Conservation (phyloP, 2,329 filamentous ascomycete genomes). For the Phoma sp. region DNA sequence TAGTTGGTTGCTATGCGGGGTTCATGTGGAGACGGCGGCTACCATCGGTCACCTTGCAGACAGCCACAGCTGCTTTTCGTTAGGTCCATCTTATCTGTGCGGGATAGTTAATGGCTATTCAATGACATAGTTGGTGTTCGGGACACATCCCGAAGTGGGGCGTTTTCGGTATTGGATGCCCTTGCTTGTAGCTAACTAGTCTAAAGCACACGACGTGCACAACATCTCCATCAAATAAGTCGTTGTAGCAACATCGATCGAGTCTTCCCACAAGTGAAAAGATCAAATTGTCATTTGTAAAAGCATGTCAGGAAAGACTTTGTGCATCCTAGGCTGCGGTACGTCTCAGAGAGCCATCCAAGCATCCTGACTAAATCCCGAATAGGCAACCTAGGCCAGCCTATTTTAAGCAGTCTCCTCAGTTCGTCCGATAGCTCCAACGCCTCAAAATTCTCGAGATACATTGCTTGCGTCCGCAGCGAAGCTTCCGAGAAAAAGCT, state of each 20-base stretch:
- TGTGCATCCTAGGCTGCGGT: constrained; percentile 42
- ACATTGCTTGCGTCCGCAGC: constrained; percentile 54
- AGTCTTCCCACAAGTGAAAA: too few relatives aligned
- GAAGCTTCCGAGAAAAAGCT: constrained; percentile 46
- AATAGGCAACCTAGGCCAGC: constrained; percentile 49
- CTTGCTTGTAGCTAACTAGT: background rate
- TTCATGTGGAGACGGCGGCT: constrained; percentile 11
- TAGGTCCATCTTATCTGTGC: constrained; percentile 9
- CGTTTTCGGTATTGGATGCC: background rate
- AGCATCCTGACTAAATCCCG: background rate
- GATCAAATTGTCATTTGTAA: too few relatives aligned
- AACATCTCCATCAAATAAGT: background rate
- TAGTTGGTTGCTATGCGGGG: constrained; percentile 10
- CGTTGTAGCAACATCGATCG: too few relatives aligned
- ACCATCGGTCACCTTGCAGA: constrained; percentile 11
- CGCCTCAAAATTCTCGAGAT: constrained; percentile 36
- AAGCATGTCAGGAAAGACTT: constrained; percentile 15
- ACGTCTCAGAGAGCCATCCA: constrained; percentile 3
- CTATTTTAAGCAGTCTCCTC: constrained; percentile 47
- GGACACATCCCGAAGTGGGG: constrained; percentile 15
- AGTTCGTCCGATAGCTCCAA: constrained; percentile 19
- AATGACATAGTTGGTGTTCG: constrained; percentile 10
- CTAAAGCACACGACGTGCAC: background rate
- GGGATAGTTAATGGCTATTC: background rate
- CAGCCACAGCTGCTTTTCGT: background rate